Conservation (phyloP, 2,329 filamentous ascomycete genomes). For the Claviceps pusilla region DNA sequence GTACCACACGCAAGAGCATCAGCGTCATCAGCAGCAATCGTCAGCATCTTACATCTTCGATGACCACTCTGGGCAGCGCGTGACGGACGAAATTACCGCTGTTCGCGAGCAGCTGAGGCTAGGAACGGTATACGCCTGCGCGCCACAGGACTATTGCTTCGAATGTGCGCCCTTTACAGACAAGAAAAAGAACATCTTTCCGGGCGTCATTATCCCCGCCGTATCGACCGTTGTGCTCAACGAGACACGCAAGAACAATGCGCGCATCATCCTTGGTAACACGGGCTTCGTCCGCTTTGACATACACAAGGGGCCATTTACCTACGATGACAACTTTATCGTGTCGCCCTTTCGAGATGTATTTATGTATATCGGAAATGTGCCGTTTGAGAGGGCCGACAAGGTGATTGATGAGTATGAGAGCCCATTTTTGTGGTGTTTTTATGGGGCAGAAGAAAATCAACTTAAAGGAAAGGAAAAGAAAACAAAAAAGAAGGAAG, state of each 20-base stretch:
- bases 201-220: slow-evolving; percentile 32
- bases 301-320: slow-evolving; percentile 47
- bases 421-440: neutral
- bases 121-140: slow-evolving; percentile 42
- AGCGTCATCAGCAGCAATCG: slow-evolving; percentile 10
- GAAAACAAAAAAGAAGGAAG: too few relatives aligned
- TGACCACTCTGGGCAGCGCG: slow-evolving; percentile 20
- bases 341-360: slow-evolving; percentile 39
- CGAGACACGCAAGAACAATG: slow-evolving; percentile 29
- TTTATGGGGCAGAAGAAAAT: neutral
- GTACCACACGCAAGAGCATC: slow-evolving; percentile 35
- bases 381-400: slow-evolving; percentile 31
- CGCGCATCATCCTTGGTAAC: slow-evolving; percentile 44
- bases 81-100: slow-evolving; percentile 34
- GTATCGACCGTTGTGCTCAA: slow-evolving; percentile 38
- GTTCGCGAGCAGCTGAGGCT: slow-evolving; percentile 39
- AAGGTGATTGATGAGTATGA: slow-evolving; percentile 15
- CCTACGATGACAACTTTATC: slow-evolving; percentile 36
- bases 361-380: slow-evolving; percentile 38
- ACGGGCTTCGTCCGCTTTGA: slow-evolving; percentile 48
- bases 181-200: slow-evolving; percentile 40
- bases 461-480: neutral
- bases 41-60: too few relatives aligned
- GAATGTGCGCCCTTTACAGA: slow-evolving; percentile 37
- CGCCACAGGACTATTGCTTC: slow-evolving; percentile 43